Evolutionary conservation across 805 yeast genomes (phyloP), one percentile per base, ranked within the genome.

Genomic region (Pichia nakasei): DNA sequence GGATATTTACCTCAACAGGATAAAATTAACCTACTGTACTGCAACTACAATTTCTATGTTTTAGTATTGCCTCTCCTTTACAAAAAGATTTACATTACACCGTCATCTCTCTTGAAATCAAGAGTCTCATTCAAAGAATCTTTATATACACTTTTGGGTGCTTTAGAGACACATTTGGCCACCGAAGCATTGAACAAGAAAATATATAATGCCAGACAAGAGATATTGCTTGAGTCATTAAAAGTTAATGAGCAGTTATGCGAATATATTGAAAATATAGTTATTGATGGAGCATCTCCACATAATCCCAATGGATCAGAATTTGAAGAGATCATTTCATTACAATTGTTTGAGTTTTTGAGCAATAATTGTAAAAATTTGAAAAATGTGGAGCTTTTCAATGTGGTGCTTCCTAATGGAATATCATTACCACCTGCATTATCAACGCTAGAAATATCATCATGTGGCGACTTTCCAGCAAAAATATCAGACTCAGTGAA

Each of bases 1-100:
- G 42, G 49, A 4, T 64, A 47, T 42, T 50, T 72, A 15, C 68
- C 71, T 7, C 78, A 73, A 47, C 63, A 67, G 44, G 64, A 60
- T 19, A 59, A 67, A 39, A 27, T 63, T 5, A 54, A 54, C 22
- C 47, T 72, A n/a, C 52, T 66, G 3, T 53, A 50, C 33, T 55
- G 66, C 2, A 63, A 54, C 45, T 64, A 59, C 46, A 48, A 48
- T 9, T 49, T 64, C n/a, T 61, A 68, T 26, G 27, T 48, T 1
- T 26, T 63, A 12, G 65, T 65, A 2, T 43, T 57, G 12, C 58
- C 61, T 4, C 47, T 52, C n/a, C 53, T 76, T 9, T 73, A 73
- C 53, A 50, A 46, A 22, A 63, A 50, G 6, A 49, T 76, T 11
- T 29, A 29, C 32, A 13, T 29, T 8, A 29, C 32, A 13, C 9